phyloP scores from a whole-genome alignment of 2,329 filamentous ascomycete genomes.

The Epichloe brachyelytri region DNA sequence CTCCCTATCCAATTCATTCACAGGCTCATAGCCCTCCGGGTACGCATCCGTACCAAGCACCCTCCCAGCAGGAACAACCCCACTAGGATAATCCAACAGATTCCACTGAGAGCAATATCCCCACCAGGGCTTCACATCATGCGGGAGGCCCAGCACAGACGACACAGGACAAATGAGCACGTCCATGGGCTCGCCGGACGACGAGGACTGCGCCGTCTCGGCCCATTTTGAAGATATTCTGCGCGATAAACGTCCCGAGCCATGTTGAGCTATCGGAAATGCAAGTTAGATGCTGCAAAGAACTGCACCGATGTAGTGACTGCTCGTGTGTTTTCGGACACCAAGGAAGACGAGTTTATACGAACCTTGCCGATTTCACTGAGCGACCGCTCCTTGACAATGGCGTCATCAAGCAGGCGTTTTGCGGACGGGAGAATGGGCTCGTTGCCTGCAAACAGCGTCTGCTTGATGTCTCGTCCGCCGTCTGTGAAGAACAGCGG shows the following conservation, averaged over 20 bases:
- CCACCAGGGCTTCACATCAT: slow-evolving; percentile 39
- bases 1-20: slow-evolving; percentile 8
- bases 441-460: slow-evolving; percentile 41
- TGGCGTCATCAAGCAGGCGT: slow-evolving; percentile 24
- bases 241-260: slow-evolving; percentile 27
- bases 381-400: slow-evolving; percentile 39
- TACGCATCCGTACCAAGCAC: slow-evolving; percentile 8
- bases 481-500: slow-evolving; percentile 47
- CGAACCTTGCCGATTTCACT: slow-evolving; percentile 26
- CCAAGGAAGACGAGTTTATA: not conserved
- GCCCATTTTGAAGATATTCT: slow-evolving; percentile 26
- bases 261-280: slow-evolving; percentile 15
- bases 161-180: slow-evolving; percentile 49
- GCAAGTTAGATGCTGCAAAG: not conserved
- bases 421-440: slow-evolving; percentile 44
- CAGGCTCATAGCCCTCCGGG: slow-evolving; percentile 5
- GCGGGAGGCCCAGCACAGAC: slow-evolving; percentile 34
- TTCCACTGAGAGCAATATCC: slow-evolving; percentile 58
- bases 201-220: slow-evolving; percentile 15
- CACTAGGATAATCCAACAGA: slow-evolving; percentile 48
- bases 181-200: slow-evolving; percentile 31
- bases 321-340: too few species aligned
- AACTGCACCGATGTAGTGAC: too few species aligned
- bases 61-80: slow-evolving; percentile 8
- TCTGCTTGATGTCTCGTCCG: slow-evolving; percentile 36